Evolutionary conservation across 2,329 filamentous ascomycete genomes (phyloP), one percentile per base, ranked within the genome.

Genomic region (Claviceps purpurea): DNA sequence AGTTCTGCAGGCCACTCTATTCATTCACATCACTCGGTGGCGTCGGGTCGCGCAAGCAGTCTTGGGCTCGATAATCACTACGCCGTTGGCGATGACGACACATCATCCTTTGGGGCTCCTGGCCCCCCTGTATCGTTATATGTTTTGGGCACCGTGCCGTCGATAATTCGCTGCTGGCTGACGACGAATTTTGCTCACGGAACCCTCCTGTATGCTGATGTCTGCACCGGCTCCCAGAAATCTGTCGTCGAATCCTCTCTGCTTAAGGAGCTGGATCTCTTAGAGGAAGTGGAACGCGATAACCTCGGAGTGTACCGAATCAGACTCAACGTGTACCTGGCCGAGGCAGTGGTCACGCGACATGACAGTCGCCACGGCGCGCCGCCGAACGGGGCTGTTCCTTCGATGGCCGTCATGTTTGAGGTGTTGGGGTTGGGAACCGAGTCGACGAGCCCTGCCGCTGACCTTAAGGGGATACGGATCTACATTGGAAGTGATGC

Each of bases 101-200:
- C 82, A 53, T 87, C 85, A 37, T 82, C 87, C 11, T 68, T 86
- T 49, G 82, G 87, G 51, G 80, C 84, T 26, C 83, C 84, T 26
- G 81, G 79, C 43, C 85, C 91, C 43, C 87, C 90, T 18, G 88
- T 89, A 39, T 88, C 89, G 8, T 75, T 96, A 54, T 89, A 89
- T 64, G 78, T 95, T 50, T 74, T 96, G 16, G 89, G 91, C 13
- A 85, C 90, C 6, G 89, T 95, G 5, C 93, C 93, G 5, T 88
- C 89, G 34, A 95, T 98, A 58, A 87, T 97, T 53, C 85, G 93
- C 55, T 98, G 93, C 71, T 97, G 93, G 90, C 75, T 97, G 59
- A 91, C 87, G 26, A 85, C 84, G 39, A 84, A 88, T 61, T 97
- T 95, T 69, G 91, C 89, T 14, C 91, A 95, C 64, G 84, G 86